Percentiles rank a stretch among this genome's conserved stretches.
Conservation (phyloP, 108 stramenopile genomes). For the Fistulifera pelliculosa region DNA sequence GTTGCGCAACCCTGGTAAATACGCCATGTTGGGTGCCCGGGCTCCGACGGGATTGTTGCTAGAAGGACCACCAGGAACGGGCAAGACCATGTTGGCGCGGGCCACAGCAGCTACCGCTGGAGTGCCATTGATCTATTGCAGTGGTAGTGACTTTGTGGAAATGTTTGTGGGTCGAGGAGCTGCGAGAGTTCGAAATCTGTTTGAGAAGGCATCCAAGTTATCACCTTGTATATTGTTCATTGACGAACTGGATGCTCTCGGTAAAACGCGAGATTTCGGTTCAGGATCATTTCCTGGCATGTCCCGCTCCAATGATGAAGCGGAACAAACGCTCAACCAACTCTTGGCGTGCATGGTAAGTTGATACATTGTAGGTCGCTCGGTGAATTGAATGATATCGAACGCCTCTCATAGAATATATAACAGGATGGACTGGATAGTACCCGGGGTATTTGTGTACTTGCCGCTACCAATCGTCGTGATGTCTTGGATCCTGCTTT, state of each 20-base stretch:
- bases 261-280: conserved; percentile 55
- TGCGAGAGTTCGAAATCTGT: conserved; percentile 83
- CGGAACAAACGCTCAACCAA: conserved; percentile 87
- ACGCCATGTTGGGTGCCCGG: conserved; percentile 76
- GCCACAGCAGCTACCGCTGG: conserved; percentile 81
- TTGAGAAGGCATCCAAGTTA: conserved; percentile 53
- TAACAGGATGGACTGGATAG: conserved; percentile 62
- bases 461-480: conserved; percentile 81
- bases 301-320: conserved; percentile 63
- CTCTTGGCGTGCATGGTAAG: conserved; percentile 65
- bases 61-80: conserved; percentile 60
- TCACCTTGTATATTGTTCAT: conserved; percentile 80
- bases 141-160: conserved; percentile 68
- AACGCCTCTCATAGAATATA: not conserved
- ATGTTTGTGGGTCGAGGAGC: conserved; percentile 85
- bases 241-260: conserved; percentile 83
- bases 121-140: conserved; percentile 78
- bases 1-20: conserved; percentile 72
- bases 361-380: too few relatives aligned
- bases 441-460: conserved; percentile 57
- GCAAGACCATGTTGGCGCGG: conserved; percentile 55
- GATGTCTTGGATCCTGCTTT: conserved; percentile 85
- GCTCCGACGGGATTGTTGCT: conserved; percentile 76
- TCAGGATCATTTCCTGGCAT: not conserved
- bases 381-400: too few relatives aligned